These are phyloP conservation scores for Saccharomycopsis hybrid DNA, from an alignment of 1,139 yeast species.

Conservation along the genomic window DNA sequence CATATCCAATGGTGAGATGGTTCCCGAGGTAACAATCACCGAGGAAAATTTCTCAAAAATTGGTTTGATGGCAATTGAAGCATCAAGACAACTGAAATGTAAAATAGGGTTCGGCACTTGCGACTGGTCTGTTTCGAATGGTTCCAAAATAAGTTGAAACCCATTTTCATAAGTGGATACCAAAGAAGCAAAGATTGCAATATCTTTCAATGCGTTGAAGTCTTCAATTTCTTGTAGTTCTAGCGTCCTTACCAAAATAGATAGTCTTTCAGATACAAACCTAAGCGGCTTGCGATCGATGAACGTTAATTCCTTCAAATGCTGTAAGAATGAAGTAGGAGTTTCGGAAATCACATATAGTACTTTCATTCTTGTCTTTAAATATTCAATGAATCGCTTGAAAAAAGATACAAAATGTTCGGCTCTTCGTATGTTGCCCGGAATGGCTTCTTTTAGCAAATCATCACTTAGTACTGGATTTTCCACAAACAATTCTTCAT, in stretches of 20 bases:
- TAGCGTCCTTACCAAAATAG: slow-evolving; percentile 79
- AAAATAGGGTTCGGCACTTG: slow-evolving; percentile 98
- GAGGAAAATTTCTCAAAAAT: slow-evolving; percentile 92
- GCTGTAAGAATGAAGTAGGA: slow-evolving; percentile 86
- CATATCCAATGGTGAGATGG: slow-evolving; percentile 97
- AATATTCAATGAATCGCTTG: slow-evolving; percentile 86
- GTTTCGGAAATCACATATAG: slow-evolving; percentile 96
- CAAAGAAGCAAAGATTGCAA: slow-evolving; percentile 93
- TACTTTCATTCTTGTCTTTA: slow-evolving; percentile 96
- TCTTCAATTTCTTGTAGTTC: slow-evolving; percentile 89
- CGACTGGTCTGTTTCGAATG: slow-evolving; percentile 93
- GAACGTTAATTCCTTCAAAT: slow-evolving; percentile 84
- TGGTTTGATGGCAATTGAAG: slow-evolving; percentile 96
- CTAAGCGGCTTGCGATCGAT: slow-evolving; percentile 87
- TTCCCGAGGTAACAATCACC: slow-evolving; percentile 93
- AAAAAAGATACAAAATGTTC: slow-evolving; percentile 93
- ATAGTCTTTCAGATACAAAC: slow-evolving; percentile 86
- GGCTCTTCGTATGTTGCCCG: slow-evolving; percentile 94
- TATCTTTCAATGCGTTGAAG: slow-evolving; percentile 85
- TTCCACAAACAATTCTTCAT: slow-evolving; percentile 75
- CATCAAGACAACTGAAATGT: slow-evolving; percentile 91
- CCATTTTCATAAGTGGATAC: slow-evolving; percentile 95
- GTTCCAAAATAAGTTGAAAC: slow-evolving; percentile 84
- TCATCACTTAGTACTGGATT: slow-evolving; percentile 86
- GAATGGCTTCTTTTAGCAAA: slow-evolving; percentile 83